Evolutionary conservation across 371 early-diverging fungal genomes (phyloP).

Genomic region (Mortierella sp.): DNA sequence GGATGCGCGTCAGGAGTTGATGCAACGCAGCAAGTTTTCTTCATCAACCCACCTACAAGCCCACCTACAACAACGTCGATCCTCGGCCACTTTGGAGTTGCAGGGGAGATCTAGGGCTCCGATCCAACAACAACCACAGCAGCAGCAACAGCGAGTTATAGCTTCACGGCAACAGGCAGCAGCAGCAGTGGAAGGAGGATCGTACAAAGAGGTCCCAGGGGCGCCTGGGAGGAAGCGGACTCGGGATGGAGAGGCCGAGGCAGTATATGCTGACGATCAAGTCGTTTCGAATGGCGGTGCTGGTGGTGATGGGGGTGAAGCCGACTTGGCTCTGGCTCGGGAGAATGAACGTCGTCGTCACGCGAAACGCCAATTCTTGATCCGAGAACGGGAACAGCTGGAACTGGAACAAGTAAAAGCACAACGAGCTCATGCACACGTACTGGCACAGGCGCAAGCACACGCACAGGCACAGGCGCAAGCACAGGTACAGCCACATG

Average conservation of each 20-base stretch:
- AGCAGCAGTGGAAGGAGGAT: neutral
- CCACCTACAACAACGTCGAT: constrained; percentile 3
- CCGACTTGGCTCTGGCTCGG: neutral
- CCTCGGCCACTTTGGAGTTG: constrained; percentile 17
- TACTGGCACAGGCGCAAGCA: neutral
- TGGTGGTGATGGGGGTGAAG: neutral
- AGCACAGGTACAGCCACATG: neutral
- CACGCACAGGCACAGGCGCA: neutral
- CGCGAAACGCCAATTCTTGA: neutral
- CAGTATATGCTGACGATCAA: neutral
- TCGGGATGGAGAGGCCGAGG: neutral
- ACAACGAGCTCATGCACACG: neutral
- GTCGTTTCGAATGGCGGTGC: neutral
- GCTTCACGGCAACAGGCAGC: constrained; percentile 9
- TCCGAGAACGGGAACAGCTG: neutral
- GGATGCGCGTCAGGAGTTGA: constrained; percentile 26
- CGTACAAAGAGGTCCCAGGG: neutral
- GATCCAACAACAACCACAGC: constrained; percentile 12
- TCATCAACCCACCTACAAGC: neutral
- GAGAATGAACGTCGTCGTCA: neutral
- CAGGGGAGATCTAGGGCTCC: constrained; percentile 6
- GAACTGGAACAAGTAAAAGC: constrained; percentile 8
- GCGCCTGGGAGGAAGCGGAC: neutral
- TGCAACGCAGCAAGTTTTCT: constrained; percentile 18
- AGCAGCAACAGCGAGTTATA: neutral